Evolutionary conservation across 352 stramenopile species (phyloP), one percentile per base, ranked within the genome.

Genomic region (Pythium rhizo-oryzae): DNA sequence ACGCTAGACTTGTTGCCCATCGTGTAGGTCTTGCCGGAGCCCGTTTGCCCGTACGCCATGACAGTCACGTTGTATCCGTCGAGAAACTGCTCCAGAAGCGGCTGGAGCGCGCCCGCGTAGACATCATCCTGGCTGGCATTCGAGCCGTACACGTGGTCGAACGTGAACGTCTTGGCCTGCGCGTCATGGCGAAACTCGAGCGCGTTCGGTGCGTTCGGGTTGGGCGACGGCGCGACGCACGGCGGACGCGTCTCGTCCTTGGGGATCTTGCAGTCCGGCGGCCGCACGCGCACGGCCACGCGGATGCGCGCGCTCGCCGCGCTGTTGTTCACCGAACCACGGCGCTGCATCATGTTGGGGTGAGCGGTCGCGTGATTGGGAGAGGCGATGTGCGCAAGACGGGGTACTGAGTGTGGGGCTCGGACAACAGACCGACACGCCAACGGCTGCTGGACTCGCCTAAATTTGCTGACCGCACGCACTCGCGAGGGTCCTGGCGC

Each of bases 241-340:
- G 59, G 54, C 9, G 70, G 49, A 6, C 60, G 55, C 0, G 28
- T 65, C 46, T 67, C 59, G 39, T 71, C 75, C 65, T 59, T 71
- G 59, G 62, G 69, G 62, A 64, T 71, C 59, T 67, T 67, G 57
- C 52, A 70, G 23, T 75, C 62, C 1, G 75, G 71, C 16, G 80
- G 81, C 1, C 80, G 79, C 47, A 94, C 76, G 28, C 85, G 85
- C 12, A 94, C 85, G 21, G 84, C 84, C 8, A 94, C 85, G 43
- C 77, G 81, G 50, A 92, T 73, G 11, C 73, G 82, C 33, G 75
- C 80, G 28, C 68, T 55, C 6, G 66, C 33, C 2, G 65, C 43
- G 43, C 30, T 25, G 23, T 41, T 43, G 37, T 74, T 74, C 7
- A 61, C 9, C 21, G 62, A 70, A 4, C 62, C 62, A 35, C 56